A percentile compares a stretch with the other conserved stretches of the same genome.
Evolutionary conservation across 352 stramenopile genomes (phyloP).

Genomic region (Pythium brachiatum): DNA sequence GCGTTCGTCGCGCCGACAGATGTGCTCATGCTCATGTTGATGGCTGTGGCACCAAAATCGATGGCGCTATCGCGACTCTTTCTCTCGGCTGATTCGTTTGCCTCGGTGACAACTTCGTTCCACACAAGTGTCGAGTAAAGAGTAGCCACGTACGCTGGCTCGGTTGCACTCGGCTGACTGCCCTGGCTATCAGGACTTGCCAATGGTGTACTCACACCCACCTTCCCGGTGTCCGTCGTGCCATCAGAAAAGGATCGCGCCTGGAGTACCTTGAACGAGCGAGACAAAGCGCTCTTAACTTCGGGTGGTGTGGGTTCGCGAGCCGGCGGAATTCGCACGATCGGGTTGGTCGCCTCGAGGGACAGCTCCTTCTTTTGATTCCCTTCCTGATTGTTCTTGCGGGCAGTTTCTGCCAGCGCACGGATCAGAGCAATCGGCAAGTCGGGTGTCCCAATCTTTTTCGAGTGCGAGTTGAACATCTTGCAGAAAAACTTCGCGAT

Average conservation of each 20-base stretch:
- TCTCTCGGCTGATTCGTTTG: constrained; percentile 44
- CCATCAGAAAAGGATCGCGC: constrained; percentile 50
- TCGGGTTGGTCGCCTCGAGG: constrained; percentile 67
- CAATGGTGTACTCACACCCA: constrained; percentile 46
- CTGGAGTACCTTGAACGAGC: constrained; percentile 78
- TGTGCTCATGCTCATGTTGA: constrained; percentile 83
- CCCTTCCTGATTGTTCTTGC: constrained; percentile 75
- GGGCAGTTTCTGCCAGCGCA: constrained; percentile 71
- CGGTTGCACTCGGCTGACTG: constrained; percentile 40
- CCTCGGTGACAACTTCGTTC: constrained; percentile 67
- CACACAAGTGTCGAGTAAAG: constrained; percentile 62
- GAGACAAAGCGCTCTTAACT: constrained; percentile 63
- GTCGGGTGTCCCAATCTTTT: constrained; percentile 79
- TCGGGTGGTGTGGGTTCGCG: constrained; percentile 70
- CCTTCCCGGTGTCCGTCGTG: constrained; percentile 32
- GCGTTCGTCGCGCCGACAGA: constrained; percentile 66
- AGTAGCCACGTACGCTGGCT: constrained; percentile 46
- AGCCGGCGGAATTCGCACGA: constrained; percentile 70
- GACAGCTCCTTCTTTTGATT: constrained; percentile 79
- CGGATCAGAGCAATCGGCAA: constrained; percentile 67
- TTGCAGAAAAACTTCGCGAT: constrained; percentile 82
- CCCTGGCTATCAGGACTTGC: constrained; percentile 58
- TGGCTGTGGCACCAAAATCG: constrained; percentile 64
- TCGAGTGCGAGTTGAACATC: constrained; percentile 81
- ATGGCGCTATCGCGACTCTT: constrained; percentile 68